Evolutionary conservation across 106 monocot genomes (phyloP), one percentile per base, ranked within the genome.

Genomic region (Cymbidium sinense): DNA sequence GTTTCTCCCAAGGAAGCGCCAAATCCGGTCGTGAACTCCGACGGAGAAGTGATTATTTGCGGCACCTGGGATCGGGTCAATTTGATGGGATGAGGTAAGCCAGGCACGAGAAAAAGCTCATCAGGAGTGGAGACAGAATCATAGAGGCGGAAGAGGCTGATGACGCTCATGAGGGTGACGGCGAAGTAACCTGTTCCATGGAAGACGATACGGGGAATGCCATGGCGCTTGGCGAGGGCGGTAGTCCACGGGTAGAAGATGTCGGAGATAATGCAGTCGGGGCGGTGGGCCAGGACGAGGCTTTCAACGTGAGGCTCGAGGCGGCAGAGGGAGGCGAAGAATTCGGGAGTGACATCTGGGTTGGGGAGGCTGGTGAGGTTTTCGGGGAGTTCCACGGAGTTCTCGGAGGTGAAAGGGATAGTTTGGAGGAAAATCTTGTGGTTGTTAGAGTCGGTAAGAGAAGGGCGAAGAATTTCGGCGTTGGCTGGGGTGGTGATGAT

Each of bases 261-360:
- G 54, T 87, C 87, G 39, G 84, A 78, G 20, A 87, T 37, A 18
- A 87, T 52, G 75, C 31, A 69, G 43, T 84, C 76, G 5, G 81
- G 84, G 50, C n/a, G 81, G 76, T 81, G 81, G 37, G 31, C 27
- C 2, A 11, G 7, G 2, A 33, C 1, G 8, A 87, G 70, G 20
- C 70, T 75, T 1, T 23, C 35, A 7, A 34, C 5, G 70, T 84
- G 69, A 5, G 87, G 77, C 0, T 9, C 27, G 7, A 78, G 64
- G 29, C 50, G 28, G 36, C 62, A 61, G 15, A 79, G 55, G 34
- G 73, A 73, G 1, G n/a, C 23, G 23, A 47, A 37, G 79, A 84
- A 85, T 17, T 75, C 77, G 28, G 77, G 18, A 20, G 79, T 37
- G n/a, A 73, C 8, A 1, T 29, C 35, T 19, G 75, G 74, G 17